Base-by-base conservation (phyloP, 805 yeast genomes). In the Kodamaea fukazawae region DNA sequence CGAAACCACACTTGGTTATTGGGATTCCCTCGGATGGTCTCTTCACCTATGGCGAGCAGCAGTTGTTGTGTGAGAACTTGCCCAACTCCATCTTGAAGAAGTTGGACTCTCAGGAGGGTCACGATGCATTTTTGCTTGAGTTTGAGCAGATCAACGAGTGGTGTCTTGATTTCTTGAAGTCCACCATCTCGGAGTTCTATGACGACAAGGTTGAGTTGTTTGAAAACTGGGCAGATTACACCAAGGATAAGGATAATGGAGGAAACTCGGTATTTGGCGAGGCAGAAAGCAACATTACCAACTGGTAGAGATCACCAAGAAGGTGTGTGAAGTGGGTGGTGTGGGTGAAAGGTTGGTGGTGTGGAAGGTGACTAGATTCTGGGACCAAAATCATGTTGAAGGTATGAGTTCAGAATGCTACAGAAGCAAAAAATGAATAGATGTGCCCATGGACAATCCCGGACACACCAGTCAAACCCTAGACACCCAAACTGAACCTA, bases 11-110 rank as follows among this genome's bases (percentile, higher is more conserved):
- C 10, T 67, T 93, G 42, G 75, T 93, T 3, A 83, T 93, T 38
- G 99, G 99, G 4, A 86, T 93, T 40, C 78, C 81, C 36, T 85
- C 96, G 1, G 99, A 93, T 61, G 98, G 96, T 0, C 68, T 93
- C 18, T 93, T 93, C 65, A 91, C 98, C 0, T 79, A 84, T 51
- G 77, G 90, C 14, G 99, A 93, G 63, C 99, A 93, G 63, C 86
- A 86, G 54, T 77, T 81, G 37, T 72, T 93, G 34, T 95, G 95
- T 1, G 75, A 78, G 29, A 67, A 79, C 54, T 76, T 93, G 43
- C 90, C 89, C 6, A 73, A 84, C 50, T 73, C 95, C 1, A 59
- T 51, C 5, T 67, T 93, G 48, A 79, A 81, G 49, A 79, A 80
- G 52, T 81, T 93, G 31, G 78, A 85, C 46, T 89, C 97, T 1